These are phyloP conservation scores for Candida fluviatilis DNA, from an alignment of 805 yeast genomes.

Conservation along the genomic window DNA sequence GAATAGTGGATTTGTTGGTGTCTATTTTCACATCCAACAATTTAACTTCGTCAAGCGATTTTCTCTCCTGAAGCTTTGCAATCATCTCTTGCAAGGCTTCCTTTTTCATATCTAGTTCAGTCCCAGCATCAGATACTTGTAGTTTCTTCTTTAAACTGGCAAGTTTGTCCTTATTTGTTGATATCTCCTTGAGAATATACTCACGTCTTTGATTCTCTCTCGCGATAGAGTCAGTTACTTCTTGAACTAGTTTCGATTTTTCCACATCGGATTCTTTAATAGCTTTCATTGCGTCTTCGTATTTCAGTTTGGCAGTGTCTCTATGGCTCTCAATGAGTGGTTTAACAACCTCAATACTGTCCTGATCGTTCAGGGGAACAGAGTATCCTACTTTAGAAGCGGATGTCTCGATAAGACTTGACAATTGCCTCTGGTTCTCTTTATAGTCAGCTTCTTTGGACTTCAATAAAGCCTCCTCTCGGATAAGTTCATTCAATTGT, in stretches of 20 bases:
- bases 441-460: conserved; percentile 37
- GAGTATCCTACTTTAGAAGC: background rate
- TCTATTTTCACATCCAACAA: conserved; percentile 25
- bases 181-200: conserved; percentile 41
- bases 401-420: conserved; percentile 4
- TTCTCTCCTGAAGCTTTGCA: conserved; percentile 23
- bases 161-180: conserved; percentile 30
- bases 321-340: conserved; percentile 2
- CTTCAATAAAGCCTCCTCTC: conserved; percentile 53
- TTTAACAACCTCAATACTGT: conserved; percentile 4
- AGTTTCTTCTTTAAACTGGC: conserved; percentile 35
- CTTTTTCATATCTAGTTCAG: conserved; percentile 44
- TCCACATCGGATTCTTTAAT: conserved; percentile 8
- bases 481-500: conserved; percentile 29
- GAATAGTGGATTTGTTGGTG: conserved; percentile 32
- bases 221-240: conserved; percentile 19
- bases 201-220: conserved; percentile 41
- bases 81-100: conserved; percentile 37
- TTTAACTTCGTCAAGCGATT: conserved; percentile 11
- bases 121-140: conserved; percentile 20
- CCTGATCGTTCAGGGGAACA: background rate
- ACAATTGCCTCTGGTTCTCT: conserved; percentile 18
- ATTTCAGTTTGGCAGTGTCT: background rate
- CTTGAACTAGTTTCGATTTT: conserved; percentile 12
- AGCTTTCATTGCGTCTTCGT: background rate